Evolutionary conservation across 306 rosid genomes (phyloP).

Genomic region (Ziziphus jujuba): DNA sequence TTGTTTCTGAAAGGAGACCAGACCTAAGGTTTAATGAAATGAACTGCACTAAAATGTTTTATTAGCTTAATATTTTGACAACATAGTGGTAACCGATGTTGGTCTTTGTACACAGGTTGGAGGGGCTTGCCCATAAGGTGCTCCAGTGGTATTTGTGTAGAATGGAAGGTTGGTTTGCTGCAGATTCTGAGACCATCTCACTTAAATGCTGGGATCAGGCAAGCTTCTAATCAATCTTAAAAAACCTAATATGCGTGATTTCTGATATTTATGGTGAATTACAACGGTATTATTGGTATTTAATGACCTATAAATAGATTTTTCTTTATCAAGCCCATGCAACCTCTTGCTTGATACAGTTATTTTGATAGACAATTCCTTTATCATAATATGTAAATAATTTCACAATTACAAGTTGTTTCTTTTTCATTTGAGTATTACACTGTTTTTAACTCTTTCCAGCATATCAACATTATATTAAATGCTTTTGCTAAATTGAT

Average conservation of each 20-base stretch:
- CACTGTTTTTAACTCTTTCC: no score
- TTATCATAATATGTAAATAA: no score
- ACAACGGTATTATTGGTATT: background rate
- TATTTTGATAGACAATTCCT: background rate
- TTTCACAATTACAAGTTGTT: no score
- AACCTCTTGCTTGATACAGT: background rate
- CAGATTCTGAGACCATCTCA: slow-evolving; percentile 90
- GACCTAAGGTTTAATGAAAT: slow-evolving; percentile 57
- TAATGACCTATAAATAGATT: background rate
- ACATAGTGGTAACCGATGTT: slow-evolving; percentile 17
- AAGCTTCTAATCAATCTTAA: slow-evolving; percentile 22
- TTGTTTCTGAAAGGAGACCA: slow-evolving; percentile 83
- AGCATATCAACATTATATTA: no score
- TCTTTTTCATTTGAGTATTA: no score
- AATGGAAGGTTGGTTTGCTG: slow-evolving; percentile 99
- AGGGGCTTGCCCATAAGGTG: slow-evolving; percentile 85
- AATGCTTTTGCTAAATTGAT: background rate
- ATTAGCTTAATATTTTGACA: background rate
- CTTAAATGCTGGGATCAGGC: slow-evolving; percentile 95
- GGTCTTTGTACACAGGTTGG: slow-evolving; percentile 60
- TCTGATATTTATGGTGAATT: no score
- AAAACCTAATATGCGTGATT: background rate
- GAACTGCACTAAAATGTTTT: background rate
- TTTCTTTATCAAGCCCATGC: background rate
- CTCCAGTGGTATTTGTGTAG: slow-evolving; percentile 97